A percentile compares a stretch with the other conserved stretches of the same genome.
Evolutionary conservation across 495 filamentous ascomycete species (phyloP).

Genomic region (Clohesyomyces aquaticus): DNA sequence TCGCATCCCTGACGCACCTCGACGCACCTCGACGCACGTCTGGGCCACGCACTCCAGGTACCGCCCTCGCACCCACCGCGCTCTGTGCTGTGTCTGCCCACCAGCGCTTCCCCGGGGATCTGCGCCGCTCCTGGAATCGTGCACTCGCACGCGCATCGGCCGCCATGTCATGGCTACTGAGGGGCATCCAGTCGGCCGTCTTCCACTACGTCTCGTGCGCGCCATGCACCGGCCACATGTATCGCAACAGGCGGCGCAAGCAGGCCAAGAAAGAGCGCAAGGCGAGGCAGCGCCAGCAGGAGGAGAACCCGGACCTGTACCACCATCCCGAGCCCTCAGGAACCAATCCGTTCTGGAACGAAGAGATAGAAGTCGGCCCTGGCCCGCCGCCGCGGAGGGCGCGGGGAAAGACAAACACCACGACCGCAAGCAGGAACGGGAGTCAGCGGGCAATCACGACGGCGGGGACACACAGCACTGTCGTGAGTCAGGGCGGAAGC

Average conservation of each 20-base stretch:
- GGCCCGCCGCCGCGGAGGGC: constrained; percentile 66
- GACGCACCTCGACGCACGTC: constrained; percentile 1
- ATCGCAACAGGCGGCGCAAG: constrained; percentile 67
- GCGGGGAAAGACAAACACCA: constrained; percentile 49
- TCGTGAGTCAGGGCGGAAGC: constrained; percentile 35
- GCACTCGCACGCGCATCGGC: background rate
- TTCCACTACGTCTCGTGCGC: constrained; percentile 87
- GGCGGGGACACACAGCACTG: constrained; percentile 37
- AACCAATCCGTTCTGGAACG: constrained; percentile 83
- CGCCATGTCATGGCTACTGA: constrained; percentile 37
- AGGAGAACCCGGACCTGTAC: constrained; percentile 72
- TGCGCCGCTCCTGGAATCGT: background rate
- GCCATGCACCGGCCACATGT: constrained; percentile 68
- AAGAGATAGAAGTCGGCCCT: constrained; percentile 81
- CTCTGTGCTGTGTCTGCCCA: background rate
- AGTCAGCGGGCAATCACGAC: constrained; percentile 58
- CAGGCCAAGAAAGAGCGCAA: constrained; percentile 64
- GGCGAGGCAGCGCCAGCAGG: constrained; percentile 61
- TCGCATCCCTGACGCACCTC: background rate
- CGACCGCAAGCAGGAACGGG: constrained; percentile 41
- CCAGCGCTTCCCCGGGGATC: background rate
- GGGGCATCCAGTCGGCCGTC: constrained; percentile 71
- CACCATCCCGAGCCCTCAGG: constrained; percentile 78
- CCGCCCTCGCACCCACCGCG: background rate
- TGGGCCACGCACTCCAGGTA: background rate